phyloP scores from a whole-genome alignment of 2,329 filamentous ascomycete species.

The Aspergillus flavus region DNA sequence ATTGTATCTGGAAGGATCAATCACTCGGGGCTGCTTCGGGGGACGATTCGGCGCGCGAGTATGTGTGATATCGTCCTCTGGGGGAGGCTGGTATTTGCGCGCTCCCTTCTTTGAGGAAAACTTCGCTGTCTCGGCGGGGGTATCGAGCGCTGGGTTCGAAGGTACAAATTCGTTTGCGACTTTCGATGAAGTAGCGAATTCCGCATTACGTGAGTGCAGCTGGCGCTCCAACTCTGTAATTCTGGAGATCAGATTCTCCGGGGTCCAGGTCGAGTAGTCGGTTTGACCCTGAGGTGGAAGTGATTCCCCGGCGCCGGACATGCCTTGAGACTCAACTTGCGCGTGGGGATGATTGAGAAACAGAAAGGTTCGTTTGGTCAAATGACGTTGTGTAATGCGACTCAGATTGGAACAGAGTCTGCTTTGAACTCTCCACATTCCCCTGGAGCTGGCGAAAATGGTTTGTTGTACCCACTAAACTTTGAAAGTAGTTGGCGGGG shows the following conservation, averaged over 20 bases:
- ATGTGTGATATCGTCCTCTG: slow-evolving; percentile 29
- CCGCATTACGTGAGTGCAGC: slow-evolving; percentile 55
- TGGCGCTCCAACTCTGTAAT: slow-evolving; percentile 70
- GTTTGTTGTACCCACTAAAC: neutral
- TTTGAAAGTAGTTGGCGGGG: neutral
- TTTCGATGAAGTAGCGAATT: slow-evolving; percentile 25
- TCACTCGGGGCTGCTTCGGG: slow-evolving; percentile 52
- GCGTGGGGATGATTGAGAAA: slow-evolving; percentile 11
- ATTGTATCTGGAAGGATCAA: slow-evolving; percentile 79
- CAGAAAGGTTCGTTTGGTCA: slow-evolving; percentile 16
- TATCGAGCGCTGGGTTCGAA: slow-evolving; percentile 3
- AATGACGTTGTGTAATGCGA: slow-evolving; percentile 13
- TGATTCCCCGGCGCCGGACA: slow-evolving; percentile 23
- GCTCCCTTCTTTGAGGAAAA: slow-evolving; percentile 11
- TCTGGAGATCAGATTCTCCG: slow-evolving; percentile 67
- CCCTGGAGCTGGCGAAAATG: slow-evolving; percentile 17
- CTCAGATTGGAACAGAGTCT: slow-evolving; percentile 19
- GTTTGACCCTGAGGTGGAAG: slow-evolving; percentile 17
- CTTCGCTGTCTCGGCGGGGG: slow-evolving; percentile 1
- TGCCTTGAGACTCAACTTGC: slow-evolving; percentile 23
- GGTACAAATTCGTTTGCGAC: neutral
- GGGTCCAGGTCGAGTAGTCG: slow-evolving; percentile 69
- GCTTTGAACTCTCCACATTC: slow-evolving; percentile 35
- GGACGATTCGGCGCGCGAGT: slow-evolving; percentile 29
- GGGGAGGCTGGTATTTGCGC: slow-evolving; percentile 21